phyloP scores from a whole-genome alignment of 805 yeast genomes.

The Clavispora santaluciae region DNA sequence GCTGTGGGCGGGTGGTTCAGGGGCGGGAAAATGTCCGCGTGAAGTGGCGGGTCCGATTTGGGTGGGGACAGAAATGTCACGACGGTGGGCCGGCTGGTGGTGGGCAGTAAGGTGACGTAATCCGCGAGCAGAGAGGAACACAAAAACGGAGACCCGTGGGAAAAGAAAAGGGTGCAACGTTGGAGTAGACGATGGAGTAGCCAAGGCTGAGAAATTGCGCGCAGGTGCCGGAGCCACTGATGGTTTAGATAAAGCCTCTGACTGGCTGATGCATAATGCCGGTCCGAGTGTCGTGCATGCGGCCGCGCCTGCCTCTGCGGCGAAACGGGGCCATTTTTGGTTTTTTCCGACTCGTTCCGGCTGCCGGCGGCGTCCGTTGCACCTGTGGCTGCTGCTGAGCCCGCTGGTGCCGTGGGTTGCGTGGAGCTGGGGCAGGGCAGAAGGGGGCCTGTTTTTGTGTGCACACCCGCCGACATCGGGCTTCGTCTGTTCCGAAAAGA shows the following conservation, averaged over 20 bases:
- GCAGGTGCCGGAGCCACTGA: conserved; percentile 10
- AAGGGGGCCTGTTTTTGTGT: background rate
- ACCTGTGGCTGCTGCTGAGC: too few species aligned
- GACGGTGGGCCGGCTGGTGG: too few species aligned
- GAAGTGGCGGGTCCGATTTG: too few species aligned
- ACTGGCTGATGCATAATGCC: conserved; percentile 4
- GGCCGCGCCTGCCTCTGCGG: background rate
- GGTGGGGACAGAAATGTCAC: too few species aligned
- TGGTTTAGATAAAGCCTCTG: conserved; percentile 14
- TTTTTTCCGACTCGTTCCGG: too few species aligned
- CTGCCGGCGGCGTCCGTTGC: too few species aligned
- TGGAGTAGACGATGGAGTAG: background rate
- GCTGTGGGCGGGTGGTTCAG: too few species aligned
- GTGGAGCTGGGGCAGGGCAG: background rate
- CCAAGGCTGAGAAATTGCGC: conserved; percentile 3
- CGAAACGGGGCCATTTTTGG: background rate
- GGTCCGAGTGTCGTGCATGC: background rate
- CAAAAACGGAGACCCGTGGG: too few species aligned
- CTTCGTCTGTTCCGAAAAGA: background rate
- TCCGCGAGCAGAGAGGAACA: background rate
- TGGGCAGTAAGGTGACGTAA: too few species aligned
- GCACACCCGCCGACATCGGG: conserved; percentile 1
- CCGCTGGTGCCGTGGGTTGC: too few species aligned
- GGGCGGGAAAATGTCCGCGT: too few species aligned
- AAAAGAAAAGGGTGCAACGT: background rate